Evolutionary conservation across 352 stramenopile genomes (phyloP).

Genomic region (Globisporangium takayamanum): DNA sequence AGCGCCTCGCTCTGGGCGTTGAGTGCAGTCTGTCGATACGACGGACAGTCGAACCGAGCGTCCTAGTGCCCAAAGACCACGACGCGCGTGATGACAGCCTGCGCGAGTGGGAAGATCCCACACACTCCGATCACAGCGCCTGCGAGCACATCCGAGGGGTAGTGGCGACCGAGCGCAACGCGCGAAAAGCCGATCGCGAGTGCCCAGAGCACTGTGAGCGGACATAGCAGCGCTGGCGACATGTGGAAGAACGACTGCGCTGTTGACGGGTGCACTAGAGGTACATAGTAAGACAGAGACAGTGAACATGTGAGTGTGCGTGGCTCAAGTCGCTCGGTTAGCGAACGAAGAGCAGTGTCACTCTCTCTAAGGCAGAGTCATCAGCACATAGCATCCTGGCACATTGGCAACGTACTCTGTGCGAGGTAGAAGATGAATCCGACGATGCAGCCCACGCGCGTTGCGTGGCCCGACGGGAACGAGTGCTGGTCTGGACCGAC

Average conservation of each 20-base stretch:
- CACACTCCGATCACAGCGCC: slow-evolving; percentile 58
- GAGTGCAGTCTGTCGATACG: too few species aligned
- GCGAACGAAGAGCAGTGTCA: background rate
- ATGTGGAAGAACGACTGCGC: slow-evolving; percentile 49
- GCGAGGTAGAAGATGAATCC: slow-evolving; percentile 56
- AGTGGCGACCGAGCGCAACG: slow-evolving; percentile 78
- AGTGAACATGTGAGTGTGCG: background rate
- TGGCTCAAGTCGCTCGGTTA: too few species aligned
- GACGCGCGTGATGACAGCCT: slow-evolving; percentile 20
- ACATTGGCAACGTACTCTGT: slow-evolving; percentile 19
- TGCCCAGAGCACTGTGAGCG: slow-evolving; percentile 48
- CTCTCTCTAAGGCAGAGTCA: background rate
- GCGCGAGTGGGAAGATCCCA: slow-evolving; percentile 51
- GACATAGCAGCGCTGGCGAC: slow-evolving; percentile 29
- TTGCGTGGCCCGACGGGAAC: slow-evolving; percentile 81
- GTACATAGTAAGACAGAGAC: background rate
- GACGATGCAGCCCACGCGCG: slow-evolving; percentile 66
- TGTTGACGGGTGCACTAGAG: slow-evolving; percentile 28
- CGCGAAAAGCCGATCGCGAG: slow-evolving; percentile 71
- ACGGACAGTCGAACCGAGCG: background rate
- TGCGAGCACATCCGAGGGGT: slow-evolving; percentile 68
- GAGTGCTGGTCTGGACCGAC: slow-evolving; percentile 81
- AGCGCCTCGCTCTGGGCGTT: too few species aligned
- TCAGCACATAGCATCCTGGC: background rate
- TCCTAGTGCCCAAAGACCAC: slow-evolving; percentile 2